Base-by-base conservation (phyloP, 2,329 filamentous ascomycete genomes). In the Geosmithia flava region DNA sequence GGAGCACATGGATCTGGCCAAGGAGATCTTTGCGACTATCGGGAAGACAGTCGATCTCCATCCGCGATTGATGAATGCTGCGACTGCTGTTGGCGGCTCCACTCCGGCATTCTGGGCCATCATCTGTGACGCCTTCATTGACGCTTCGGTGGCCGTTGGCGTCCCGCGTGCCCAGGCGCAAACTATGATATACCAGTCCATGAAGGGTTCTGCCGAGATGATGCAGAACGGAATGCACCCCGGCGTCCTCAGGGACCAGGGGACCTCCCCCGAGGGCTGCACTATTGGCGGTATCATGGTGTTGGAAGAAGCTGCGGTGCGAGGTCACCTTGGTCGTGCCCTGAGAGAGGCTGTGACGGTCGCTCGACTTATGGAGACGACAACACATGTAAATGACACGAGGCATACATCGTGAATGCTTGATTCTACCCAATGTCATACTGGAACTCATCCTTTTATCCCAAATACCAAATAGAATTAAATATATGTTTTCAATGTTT, bases 71-170 rank as follows among this genome's bases (percentile, higher is more conserved):
- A 77, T 81, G 71, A 73, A 80, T 51, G 75, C 70, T 0, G 67
- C 66, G n/a, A 81, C 76, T 0, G 76, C 78, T 0, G 67, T 81
- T 1, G 78, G 74, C 51, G 76, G 77, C 0, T 80, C 75, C 2
- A 78, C 77, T 0, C 78, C 76, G 0, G 78, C 78, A 0, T 80
- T 81, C 61, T 76, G 74, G 50, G 74, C 76, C 0, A 62, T 81
- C 8, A 68, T 81, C 5, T 65, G 75, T 13, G 78, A 82, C 52
- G 74, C 75, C 0, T 64, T 80, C 48, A 74, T 76, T 2, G 77
- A 81, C 50, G 78, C 76, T 0, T 74, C 72, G 0, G 76, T 81
- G 0, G 76, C 78, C 0, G 78, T 80, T 62, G 78, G 78, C 0
- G 56, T 82, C 16, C 76, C 76, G 0, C 59, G 76, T 11, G 70